These are phyloP conservation scores for Globisporangium uncinulatum DNA, from an alignment of 352 stramenopile species.

Conservation along the genomic window DNA sequence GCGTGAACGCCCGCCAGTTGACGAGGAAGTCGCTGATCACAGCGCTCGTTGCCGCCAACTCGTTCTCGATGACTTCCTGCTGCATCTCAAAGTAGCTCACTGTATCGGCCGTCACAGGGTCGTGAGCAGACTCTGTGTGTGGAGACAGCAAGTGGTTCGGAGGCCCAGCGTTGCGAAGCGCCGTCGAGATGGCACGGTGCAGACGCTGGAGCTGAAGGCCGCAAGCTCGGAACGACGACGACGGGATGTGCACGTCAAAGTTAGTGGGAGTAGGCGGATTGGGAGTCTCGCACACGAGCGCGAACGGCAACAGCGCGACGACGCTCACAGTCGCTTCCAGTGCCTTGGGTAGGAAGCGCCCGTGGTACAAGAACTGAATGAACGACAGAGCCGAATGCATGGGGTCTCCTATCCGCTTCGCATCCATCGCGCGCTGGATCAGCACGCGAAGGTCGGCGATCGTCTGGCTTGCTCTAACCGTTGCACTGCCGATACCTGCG, in stretches of 20 bases:
- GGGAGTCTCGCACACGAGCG: conserved; percentile 11
- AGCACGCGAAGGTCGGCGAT: conserved; percentile 2
- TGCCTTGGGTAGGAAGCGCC: conserved; percentile 13
- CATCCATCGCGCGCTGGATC: conserved; percentile 1
- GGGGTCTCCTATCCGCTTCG: neutral
- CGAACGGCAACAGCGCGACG: conserved; percentile 24
- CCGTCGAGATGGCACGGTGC: conserved; percentile 13
- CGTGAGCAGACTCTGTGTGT: too few species aligned
- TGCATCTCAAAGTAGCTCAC: conserved; percentile 9
- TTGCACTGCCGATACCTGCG: conserved; percentile 10
- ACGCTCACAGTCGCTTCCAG: conserved; percentile 18
- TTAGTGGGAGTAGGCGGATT: neutral
- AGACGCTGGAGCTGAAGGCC: conserved; percentile 17
- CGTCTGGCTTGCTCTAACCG: neutral
- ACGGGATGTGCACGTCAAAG: neutral
- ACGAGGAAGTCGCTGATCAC: conserved; percentile 29
- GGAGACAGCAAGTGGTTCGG: conserved; percentile 15
- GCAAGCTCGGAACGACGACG: neutral
- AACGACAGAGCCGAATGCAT: neutral
- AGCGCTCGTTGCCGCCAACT: neutral
- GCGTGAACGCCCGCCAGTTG: conserved; percentile 45
- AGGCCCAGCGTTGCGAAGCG: conserved; percentile 23
- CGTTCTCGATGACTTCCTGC: neutral
- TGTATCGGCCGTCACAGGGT: neutral
- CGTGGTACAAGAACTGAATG: conserved; percentile 28